Base-by-base conservation (phyloP, 495 filamentous ascomycete genomes). In the Letharia columbiana region DNA sequence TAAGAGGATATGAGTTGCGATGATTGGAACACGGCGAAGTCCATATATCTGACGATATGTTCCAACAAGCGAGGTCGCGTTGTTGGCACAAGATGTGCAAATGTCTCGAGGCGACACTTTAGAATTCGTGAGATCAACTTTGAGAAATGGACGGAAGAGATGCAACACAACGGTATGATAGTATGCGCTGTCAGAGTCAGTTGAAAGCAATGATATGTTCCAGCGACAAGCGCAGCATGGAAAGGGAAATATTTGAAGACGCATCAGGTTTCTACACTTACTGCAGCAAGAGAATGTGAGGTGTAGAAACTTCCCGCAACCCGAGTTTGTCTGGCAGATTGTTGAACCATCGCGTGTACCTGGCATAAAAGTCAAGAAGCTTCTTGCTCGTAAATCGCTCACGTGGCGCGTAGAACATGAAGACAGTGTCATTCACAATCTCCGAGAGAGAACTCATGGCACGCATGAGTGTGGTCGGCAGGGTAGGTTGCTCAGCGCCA, bases 391-490 rank as follows among this genome's bases (percentile, higher is more conserved):
- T 82, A 49, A 81, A 72, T 39, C 74, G 71, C 66, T 81, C 76
- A 33, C 71, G 71, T 0, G 79, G 78, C 7, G 79, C 79, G 66
- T 77, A 80, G 65, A 78, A 82, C 65, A 76, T 77, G 66, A 75
- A 76, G 23, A 78, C 69, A 59, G 72, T 75, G 50, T 82, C 79
- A 63, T 78, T 77, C 15, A 78, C 71, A 39, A 82, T 73, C 62
- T 80, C 77, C 33, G 74, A 73, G 18, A 82, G 72, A 33, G 60
- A 67, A 64, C 75, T 77, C 15, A 72, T 66, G 15, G 76, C 72
- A 17, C 76, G 67, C 11, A 75, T 62, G 37, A 81, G 70, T 33
- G 49, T 69, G 41, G 75, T 68, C 41, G 44, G 63, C 20, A 40
- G 35, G 13, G 61, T 49, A 20, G 60, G 42, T 52, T 75, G 70